Evolutionary conservation across 805 yeast species (phyloP).

Genomic region (Sugiyamaella americana): DNA sequence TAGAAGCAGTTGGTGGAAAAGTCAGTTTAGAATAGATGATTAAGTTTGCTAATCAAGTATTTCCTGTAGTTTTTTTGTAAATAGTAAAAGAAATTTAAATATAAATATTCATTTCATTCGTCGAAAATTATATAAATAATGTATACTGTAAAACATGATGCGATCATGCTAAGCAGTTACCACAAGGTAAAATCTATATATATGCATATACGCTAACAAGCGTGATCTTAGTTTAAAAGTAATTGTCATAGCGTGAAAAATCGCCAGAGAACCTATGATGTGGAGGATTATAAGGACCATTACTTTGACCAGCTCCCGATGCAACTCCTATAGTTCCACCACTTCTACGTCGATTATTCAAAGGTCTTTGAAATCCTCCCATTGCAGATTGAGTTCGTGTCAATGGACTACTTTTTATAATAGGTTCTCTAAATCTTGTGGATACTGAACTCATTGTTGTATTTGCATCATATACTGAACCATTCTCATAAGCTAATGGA

Average conservation of each 20-base stretch:
- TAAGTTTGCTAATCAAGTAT: no score
- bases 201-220: no score
- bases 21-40: constrained; percentile 75
- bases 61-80: no score
- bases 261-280: neutral
- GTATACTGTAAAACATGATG: no score
- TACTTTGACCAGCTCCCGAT: neutral
- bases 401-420: neutral
- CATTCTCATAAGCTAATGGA: neutral
- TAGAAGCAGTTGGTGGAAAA: constrained; percentile 95
- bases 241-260: neutral
- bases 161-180: no score
- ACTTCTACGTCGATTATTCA: neutral
- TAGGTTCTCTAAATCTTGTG: neutral
- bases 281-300: neutral
- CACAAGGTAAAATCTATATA: no score
- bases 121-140: no score
- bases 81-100: no score
- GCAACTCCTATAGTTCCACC: neutral
- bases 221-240: neutral
- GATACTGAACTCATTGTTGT: neutral
- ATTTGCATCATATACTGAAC: no score
- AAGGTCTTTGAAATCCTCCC: neutral
- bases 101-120: no score
- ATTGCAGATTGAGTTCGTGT: neutral